Conservation (phyloP, 345 rosid genomes). For the Sisymbrium altissimum region DNA sequence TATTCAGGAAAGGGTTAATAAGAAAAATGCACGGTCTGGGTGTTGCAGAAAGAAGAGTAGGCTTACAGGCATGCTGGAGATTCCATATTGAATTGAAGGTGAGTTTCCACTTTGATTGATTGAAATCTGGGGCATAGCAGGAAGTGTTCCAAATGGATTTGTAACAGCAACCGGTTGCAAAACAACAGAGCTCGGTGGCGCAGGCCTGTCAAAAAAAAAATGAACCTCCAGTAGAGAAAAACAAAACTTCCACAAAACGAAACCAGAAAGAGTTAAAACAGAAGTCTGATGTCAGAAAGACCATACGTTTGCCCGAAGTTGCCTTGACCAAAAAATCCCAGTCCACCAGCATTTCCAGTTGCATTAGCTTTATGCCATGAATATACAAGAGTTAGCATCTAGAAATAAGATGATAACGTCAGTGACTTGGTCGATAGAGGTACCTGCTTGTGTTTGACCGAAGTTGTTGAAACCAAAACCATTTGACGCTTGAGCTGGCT, state of each 20-base stretch:
- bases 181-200: constrained; percentile 46
- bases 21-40: not conserved
- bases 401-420: constrained; percentile 6
- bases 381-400: constrained; percentile 16
- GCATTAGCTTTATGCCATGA: constrained; percentile 39
- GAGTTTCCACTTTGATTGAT: constrained; percentile 77
- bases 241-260: not conserved
- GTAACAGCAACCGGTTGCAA: constrained; percentile 61
- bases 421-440: constrained; percentile 1
- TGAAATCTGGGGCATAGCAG: constrained; percentile 92
- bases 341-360: constrained; percentile 47
- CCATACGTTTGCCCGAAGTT: constrained; percentile 66
- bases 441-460: constrained; percentile 46
- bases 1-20: not conserved
- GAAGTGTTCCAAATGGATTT: constrained; percentile 94
- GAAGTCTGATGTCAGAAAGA: constrained; percentile 16
- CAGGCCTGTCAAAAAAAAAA: constrained; percentile 48
- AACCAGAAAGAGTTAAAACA: constrained; percentile 4
- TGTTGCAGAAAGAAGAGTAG: constrained; percentile 1
- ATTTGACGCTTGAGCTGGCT: constrained; percentile 31
- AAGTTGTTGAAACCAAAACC: constrained; percentile 34
- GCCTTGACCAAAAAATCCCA: constrained; percentile 56
- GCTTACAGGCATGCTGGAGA: constrained; percentile 87
- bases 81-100: constrained; percentile 86
- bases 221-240: not conserved